These are phyloP conservation scores for Aureobasidium subglaciale DNA, from an alignment of 2,329 filamentous ascomycete genomes.

Conservation along the genomic window DNA sequence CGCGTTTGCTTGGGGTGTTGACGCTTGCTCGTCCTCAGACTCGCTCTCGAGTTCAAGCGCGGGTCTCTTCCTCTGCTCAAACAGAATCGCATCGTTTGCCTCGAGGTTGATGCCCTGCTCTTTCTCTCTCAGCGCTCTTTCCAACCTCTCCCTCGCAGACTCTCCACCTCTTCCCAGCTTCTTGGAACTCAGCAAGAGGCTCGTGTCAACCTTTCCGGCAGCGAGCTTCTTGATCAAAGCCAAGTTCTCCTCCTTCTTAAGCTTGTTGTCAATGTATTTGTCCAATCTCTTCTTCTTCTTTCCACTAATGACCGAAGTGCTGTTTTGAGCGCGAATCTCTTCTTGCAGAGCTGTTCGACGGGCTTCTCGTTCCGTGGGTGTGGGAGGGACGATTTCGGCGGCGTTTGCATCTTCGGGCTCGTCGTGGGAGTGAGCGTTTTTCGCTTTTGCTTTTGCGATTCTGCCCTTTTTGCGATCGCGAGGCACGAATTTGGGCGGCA, in stretches of 20 bases:
- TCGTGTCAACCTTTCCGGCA: conserved; percentile 72
- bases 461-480: conserved; percentile 56
- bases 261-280: conserved; percentile 77
- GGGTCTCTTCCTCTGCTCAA: conserved; percentile 32
- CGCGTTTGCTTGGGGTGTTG: conserved; percentile 10
- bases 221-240: conserved; percentile 78
- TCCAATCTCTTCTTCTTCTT: conserved; percentile 64
- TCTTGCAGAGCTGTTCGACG: conserved; percentile 44
- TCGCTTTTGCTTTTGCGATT: conserved; percentile 53
- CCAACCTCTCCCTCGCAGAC: conserved; percentile 62
- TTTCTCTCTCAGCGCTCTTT: conserved; percentile 57
- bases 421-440: conserved; percentile 28
- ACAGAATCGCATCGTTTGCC: conserved; percentile 48
- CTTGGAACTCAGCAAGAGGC: conserved; percentile 68
- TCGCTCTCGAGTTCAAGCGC: conserved; percentile 15
- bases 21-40: conserved; percentile 18
- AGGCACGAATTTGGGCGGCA: conserved; percentile 43
- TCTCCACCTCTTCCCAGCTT: conserved; percentile 66
- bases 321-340: conserved; percentile 46
- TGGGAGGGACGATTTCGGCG: conserved; percentile 37
- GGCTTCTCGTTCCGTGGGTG: conserved; percentile 48
- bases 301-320: conserved; percentile 45
- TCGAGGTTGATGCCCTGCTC: conserved; percentile 55
- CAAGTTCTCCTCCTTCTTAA: conserved; percentile 87
- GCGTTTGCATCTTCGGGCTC: conserved; percentile 50